A percentile compares a stretch with the other conserved stretches of the same genome.
phyloP scores from a whole-genome alignment of 2,329 filamentous ascomycete genomes.

The Beauveria bassiana region DNA sequence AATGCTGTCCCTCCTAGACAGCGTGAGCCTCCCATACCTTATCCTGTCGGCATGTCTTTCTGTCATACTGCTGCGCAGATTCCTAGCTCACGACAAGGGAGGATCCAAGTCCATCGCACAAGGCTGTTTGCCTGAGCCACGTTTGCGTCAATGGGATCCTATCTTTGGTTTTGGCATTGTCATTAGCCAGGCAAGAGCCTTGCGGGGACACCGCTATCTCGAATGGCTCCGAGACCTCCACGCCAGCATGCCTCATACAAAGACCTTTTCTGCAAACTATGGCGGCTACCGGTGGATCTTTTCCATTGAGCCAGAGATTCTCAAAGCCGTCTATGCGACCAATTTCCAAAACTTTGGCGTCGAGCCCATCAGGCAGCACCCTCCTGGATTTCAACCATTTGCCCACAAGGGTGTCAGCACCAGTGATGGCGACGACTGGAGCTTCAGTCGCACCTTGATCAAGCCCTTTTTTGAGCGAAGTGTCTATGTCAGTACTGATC shows the following conservation, averaged over 20 bases:
- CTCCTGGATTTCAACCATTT: constrained; percentile 14
- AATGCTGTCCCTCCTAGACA: neutral
- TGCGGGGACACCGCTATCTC: constrained; percentile 15
- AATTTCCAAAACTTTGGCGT: constrained; percentile 17
- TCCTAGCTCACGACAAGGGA: neutral
- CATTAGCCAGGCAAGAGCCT: constrained; percentile 14
- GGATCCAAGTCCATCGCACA: neutral
- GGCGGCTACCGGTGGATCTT: constrained; percentile 16
- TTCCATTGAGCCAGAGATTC: constrained; percentile 17
- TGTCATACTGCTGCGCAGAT: neutral
- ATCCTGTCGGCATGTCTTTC: neutral
- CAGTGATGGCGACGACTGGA: constrained; percentile 16
- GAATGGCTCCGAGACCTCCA: constrained; percentile 17
- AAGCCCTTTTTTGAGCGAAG: constrained; percentile 18
- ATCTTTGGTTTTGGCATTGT: constrained; percentile 16
- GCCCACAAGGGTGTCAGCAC: constrained; percentile 14
- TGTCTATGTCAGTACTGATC: constrained; percentile 16
- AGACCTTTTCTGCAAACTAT: constrained; percentile 18
- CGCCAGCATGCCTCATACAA: constrained; percentile 11
- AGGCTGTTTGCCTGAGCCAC: constrained; percentile 11
- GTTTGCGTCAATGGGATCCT: constrained; percentile 14
- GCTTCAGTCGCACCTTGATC: constrained; percentile 16
- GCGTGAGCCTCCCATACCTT: neutral
- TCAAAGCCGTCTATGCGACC: constrained; percentile 18
- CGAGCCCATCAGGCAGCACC: constrained; percentile 16